Evolutionary conservation across 179 eudicot genomes (phyloP).

Genomic region (Actinidia arguta): DNA sequence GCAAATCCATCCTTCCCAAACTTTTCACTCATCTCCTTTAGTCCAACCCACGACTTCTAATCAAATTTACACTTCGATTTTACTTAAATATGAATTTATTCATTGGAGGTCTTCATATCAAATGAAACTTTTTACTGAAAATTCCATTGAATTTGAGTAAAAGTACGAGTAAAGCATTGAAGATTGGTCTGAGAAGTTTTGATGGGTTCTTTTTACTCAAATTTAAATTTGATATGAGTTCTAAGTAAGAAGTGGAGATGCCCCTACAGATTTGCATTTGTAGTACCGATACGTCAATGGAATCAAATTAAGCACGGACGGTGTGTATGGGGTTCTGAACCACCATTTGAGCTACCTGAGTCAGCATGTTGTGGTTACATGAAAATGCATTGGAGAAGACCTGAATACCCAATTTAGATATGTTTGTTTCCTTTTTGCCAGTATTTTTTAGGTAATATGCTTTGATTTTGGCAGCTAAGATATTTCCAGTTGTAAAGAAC

Average conservation of each 20-base stretch:
- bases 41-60: no score
- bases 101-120: no score
- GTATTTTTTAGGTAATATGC: not conserved
- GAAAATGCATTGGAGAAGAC: not conserved
- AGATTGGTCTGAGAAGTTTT: no score
- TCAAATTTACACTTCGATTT: no score
- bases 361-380: not conserved
- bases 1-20: no score
- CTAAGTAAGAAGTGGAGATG: not conserved
- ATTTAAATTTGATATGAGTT: no score
- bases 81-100: no score
- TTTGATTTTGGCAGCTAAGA: slow-evolving; percentile 73
- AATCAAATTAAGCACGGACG: not conserved
- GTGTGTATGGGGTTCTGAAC: not conserved
- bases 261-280: not conserved
- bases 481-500: slow-evolving; percentile 95
- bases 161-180: no score
- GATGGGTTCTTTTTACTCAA: no score
- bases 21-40: no score
- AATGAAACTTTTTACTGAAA: no score
- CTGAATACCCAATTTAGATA: not conserved
- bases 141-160: no score
- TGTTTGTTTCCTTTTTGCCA: not conserved
- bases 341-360: not conserved
- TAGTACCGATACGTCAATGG: not conserved